A percentile compares a stretch with the other conserved stretches of the same genome.
Conservation (phyloP, 495 filamentous ascomycete species). For the Penicillium macrosclerotiorum region DNA sequence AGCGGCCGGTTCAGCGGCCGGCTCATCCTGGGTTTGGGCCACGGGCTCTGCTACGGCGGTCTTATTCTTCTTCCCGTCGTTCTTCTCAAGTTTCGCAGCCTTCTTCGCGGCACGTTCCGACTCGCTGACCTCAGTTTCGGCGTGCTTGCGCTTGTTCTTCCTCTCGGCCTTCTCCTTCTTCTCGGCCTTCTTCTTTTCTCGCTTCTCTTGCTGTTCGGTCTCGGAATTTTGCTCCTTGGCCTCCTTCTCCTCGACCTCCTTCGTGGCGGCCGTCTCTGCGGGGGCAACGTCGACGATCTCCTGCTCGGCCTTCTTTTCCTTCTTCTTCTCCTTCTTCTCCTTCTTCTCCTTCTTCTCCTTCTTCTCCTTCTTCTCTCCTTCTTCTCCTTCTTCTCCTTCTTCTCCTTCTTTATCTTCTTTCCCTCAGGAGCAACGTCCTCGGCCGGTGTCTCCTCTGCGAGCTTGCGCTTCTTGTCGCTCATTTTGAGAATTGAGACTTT, state of each 20-base stretch:
- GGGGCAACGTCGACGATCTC: conserved; percentile 5
- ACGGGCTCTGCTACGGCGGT: background rate
- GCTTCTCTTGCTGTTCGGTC: conserved; percentile 22
- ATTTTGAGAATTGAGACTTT: conserved; percentile 21
- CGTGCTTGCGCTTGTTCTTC: conserved; percentile 17
- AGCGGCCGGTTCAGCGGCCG: background rate
- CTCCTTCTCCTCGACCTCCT: conserved; percentile 20
- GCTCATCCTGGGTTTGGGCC: background rate
- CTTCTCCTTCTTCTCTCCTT: conserved; percentile 28
- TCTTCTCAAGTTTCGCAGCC: conserved; percentile 1
- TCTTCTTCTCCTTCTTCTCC: conserved; percentile 19
- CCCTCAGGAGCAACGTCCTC: conserved; percentile 33
- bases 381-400: conserved; percentile 31
- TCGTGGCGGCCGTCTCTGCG: conserved; percentile 18
- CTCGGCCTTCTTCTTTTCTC: conserved; percentile 19
- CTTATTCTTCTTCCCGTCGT: conserved; percentile 7
- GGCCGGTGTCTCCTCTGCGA: conserved; percentile 24
- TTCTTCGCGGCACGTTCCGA: background rate
- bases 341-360: conserved; percentile 25
- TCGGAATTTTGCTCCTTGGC: conserved; percentile 19
- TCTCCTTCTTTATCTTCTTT: conserved; percentile 41
- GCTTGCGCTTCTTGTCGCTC: conserved; percentile 49
- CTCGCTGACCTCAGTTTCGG: conserved; percentile 10
- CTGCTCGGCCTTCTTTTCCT: conserved; percentile 13
- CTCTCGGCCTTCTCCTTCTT: conserved; percentile 15